phyloP scores from a whole-genome alignment of 1,139 yeast species.

The Geotrichum australiense region DNA sequence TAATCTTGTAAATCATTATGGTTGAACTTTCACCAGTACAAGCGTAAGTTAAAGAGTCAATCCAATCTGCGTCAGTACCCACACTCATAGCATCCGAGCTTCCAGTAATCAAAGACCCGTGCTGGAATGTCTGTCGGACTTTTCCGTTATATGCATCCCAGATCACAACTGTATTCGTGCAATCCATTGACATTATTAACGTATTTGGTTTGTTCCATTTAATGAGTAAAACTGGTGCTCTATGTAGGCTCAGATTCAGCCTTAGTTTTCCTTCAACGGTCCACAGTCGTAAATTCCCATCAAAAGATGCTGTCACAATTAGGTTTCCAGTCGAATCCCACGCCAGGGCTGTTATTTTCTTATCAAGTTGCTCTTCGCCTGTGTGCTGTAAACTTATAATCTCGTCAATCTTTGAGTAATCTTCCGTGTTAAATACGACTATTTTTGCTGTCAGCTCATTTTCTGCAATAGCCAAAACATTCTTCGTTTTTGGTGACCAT shows the following conservation, averaged over 20 bases:
- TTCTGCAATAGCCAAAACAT: slow-evolving; percentile 22
- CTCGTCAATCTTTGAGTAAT: slow-evolving; percentile 4
- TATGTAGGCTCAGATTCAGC: slow-evolving; percentile 51
- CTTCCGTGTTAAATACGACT: slow-evolving; percentile 11
- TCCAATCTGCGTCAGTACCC: slow-evolving; percentile 64
- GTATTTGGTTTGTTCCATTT: slow-evolving; percentile 46
- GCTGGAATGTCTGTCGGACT: slow-evolving; percentile 30
- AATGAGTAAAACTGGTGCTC: slow-evolving; percentile 45
- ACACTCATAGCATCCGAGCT: slow-evolving; percentile 18
- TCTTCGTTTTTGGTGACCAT: slow-evolving; percentile 23
- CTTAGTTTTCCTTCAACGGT: slow-evolving; percentile 38
- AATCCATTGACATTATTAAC: slow-evolving; percentile 39
- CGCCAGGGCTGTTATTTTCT: slow-evolving; percentile 28
- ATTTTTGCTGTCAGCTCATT: slow-evolving; percentile 14
- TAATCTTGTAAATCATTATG: slow-evolving; percentile 54
- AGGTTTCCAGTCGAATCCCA: slow-evolving; percentile 30
- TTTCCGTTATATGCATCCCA: slow-evolving; percentile 52
- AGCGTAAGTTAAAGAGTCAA: slow-evolving; percentile 63
- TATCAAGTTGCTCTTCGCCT: slow-evolving; percentile 19
- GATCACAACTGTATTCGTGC: slow-evolving; percentile 39
- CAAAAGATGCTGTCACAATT: slow-evolving; percentile 31
- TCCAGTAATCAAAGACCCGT: slow-evolving; percentile 6
- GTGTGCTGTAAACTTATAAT: slow-evolving; percentile 13
- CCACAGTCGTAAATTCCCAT: slow-evolving; percentile 33
- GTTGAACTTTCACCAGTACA: slow-evolving; percentile 53